phyloP scores from a whole-genome alignment of 169 alveolate species.

The Plasmodium relictum region DNA sequence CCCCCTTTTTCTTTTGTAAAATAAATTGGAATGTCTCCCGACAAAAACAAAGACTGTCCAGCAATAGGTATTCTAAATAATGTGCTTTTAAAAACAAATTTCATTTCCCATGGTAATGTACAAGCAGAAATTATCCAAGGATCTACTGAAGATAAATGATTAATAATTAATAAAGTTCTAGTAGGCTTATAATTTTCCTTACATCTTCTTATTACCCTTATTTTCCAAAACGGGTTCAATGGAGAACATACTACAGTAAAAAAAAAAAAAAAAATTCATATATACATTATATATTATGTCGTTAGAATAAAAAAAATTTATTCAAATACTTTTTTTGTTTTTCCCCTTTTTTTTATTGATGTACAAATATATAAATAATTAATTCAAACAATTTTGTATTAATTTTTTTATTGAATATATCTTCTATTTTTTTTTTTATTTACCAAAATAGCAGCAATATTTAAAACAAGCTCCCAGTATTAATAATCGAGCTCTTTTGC shows the following conservation, averaged over 20 bases:
- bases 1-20: slow-evolving; percentile 85
- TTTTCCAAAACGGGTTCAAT: slow-evolving; percentile 83
- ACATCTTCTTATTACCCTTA: slow-evolving; percentile 56
- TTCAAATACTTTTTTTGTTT: neutral
- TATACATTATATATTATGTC: neutral
- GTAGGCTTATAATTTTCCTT: slow-evolving; percentile 68
- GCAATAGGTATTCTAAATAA: slow-evolving; percentile 82
- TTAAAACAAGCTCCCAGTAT: slow-evolving; percentile 27
- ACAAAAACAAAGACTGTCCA: slow-evolving; percentile 77
- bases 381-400: too few species aligned
- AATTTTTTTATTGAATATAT: too few species aligned
- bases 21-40: slow-evolving; percentile 79
- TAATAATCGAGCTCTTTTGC: slow-evolving; percentile 9
- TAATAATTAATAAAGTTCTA: slow-evolving; percentile 79
- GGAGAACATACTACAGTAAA: slow-evolving; percentile 36
- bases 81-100: slow-evolving; percentile 82
- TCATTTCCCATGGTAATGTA: slow-evolving; percentile 77
- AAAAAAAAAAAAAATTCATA: neutral
- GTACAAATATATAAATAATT: too few species aligned
- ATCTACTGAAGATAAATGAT: slow-evolving; percentile 82
- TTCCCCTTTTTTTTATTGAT: neutral
- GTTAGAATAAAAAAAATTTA: neutral
- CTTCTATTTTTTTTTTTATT: slow-evolving; percentile 8
- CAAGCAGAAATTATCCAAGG: slow-evolving; percentile 84
- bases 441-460: slow-evolving; percentile 7